Base-by-base conservation (phyloP, 257 asterid genomes). In the Ilex aquifolium region DNA sequence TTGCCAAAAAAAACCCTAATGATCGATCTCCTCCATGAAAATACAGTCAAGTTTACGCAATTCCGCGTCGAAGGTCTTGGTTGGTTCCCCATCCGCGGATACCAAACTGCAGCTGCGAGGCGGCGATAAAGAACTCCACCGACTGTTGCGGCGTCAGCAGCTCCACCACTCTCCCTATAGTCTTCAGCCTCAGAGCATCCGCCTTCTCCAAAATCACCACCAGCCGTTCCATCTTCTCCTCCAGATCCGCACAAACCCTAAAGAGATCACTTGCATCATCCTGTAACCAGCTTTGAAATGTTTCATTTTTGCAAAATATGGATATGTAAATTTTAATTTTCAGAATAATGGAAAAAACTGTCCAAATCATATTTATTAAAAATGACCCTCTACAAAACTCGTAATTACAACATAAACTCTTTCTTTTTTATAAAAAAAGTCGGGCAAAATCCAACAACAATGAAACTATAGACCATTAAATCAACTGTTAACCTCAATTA, bases 101-200 rank as follows among this genome's bases (percentile, higher is more conserved):
- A 3, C 96, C 97, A 15, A 81, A 77, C 11, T 80, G 91, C 10
- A 91, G 74, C 54, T 85, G 89, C 1, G 86, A 84, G 10, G 88
- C 91, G 0, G 93, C 90, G 11, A 85, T 72, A 67, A 90, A 56
- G 78, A 85, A 85, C 84, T 90, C 87, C 57, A 77, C 91, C 44
- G 85, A 86, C 73, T 88, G 97, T 57, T 69, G 79, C 27, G 89
- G 83, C 36, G 90, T 79, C 50, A 90, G 71, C 62, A 90, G 58
- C 59, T 88, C 86, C 69, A 85, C 89, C 74, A 90, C 32, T 44
- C 64, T 74, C 53, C 63, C 67, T 3, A 85, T 63, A 1, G 96
- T 90, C 73, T 70, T 74, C 76, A 85, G 70, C 68, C 96, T 77
- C 63, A 90, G 76, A 61, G 44, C 69, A 39, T 90, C 95, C 2